Base-by-base conservation (phyloP, 2,329 filamentous ascomycete species). In the Phyllosticta citrichinensis region DNA sequence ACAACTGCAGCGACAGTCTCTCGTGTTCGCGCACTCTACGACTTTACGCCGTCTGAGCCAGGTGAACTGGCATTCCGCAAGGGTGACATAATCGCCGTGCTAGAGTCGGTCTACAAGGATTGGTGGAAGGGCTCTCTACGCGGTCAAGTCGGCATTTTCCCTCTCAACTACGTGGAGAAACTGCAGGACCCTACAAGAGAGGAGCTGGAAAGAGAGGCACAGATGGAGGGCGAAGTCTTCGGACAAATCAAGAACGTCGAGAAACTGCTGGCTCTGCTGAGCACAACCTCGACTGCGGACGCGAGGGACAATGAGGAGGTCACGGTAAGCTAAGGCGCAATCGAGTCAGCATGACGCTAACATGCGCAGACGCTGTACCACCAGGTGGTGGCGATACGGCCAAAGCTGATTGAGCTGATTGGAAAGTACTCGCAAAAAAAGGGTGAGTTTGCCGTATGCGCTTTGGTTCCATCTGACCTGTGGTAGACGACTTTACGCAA, bases 391-490 rank as follows among this genome's bases (percentile, higher is more conserved):
- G 89, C 92, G 3, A 99, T 99, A 69, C 84, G 94, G 33, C 94
- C 94, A 12, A 99, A 99, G 78, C 79, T 99, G 64, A 97, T 99
- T 72, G 95, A 97, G 77, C 79, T 99, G 56, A 99, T 99, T 72
- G 94, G 95, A 64, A 97, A 97, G 74, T 99, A 99, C 72, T 97
- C 94, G 10, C 94, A 99, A 73, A 97, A 96, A 83, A 99, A 99
- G 77, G 92, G 91, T 93, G 77, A 66, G 72, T 56, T 22, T 54
- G 10, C 5, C 30, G 10, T 58, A 6, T 55, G 51, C 27, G 52
- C 55, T 56, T 27, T 25, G 11, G 62, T 68, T 62, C 69, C 62
- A 57, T 52, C 60, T 65, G 58, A 73, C 76, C 66, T 30, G 57
- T 3, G 20, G 5, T 65, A 96, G 94, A 99, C 75, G 94, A 99